Evolutionary conservation across 202 grass and related monocot genomes (phyloP), one percentile per base, ranked within the genome.

Genomic region (Schoenoplectus triqueter): DNA sequence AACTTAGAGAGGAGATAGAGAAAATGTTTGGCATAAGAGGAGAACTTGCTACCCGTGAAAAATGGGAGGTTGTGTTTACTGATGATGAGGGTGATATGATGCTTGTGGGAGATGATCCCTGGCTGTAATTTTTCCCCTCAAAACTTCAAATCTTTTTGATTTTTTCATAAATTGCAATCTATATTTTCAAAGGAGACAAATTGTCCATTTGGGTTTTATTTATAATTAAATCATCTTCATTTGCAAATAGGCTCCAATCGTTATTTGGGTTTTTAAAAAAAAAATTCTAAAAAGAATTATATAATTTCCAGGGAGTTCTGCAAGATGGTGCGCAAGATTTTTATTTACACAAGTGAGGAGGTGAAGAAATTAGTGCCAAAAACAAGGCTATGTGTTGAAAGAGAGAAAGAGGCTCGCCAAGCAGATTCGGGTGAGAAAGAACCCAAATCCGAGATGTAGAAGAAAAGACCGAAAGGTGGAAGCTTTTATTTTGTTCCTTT

Each of bases 11-110:
- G 13, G 93, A 94, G 80, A 66, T 94, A 64, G 94, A 94, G 80
- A 86, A 97, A 77, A 92, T 97, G 94, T 97, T 97, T 80, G 89
- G 92, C 57, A 94, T 97, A 80, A 66, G 86, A 14, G 92, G 92
- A 73, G 92, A 97, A 78, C 94, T 97, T 69, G 76, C 83, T 51
- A 85, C 70, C 46, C 94, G 89, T 66, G 86, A 88, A 73, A 97
- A 97, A 88, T 97, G 94, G 94, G 90, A 94, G 63, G 73, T 94
- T 69, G 45, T 91, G 77, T 97, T 89, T 85, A 97, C 92, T 7
- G 94, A 97, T 46, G 73, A 92, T 55, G 94, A 97, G 84, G 90
- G 88, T 75, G 90, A 92, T 78, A 92, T 90, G 94, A 97, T 97
- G 92, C 90, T 91, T n/a, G 90, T 97, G 1, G 94, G 94, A 41